These are phyloP conservation scores for Teunomyces aglyptinius DNA, from an alignment of 805 yeast species.

Conservation along the genomic window DNA sequence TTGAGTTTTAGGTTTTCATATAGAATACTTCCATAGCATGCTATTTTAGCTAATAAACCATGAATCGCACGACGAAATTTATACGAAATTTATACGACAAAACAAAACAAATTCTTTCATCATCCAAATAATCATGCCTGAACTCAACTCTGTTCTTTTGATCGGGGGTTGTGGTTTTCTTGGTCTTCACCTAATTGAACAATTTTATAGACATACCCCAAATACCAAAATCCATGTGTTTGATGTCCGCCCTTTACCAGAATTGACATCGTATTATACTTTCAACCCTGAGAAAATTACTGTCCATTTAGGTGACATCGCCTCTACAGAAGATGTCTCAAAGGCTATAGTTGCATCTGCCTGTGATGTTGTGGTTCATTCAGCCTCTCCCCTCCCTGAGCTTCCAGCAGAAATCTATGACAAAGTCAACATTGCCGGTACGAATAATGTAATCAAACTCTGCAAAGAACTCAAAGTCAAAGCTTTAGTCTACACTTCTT, in stretches of 20 bases:
- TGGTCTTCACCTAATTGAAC: conserved; percentile 87
- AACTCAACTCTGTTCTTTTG: conserved; percentile 60
- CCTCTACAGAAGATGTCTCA: conserved; percentile 66
- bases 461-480: conserved; percentile 51
- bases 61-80: conserved; percentile 1
- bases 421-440: conserved; percentile 89
- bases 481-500: conserved; percentile 89
- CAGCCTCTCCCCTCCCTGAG: conserved; percentile 97
- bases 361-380: conserved; percentile 83
- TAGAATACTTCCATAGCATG: not conserved
- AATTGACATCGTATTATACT: conserved; percentile 68
- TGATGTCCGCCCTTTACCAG: conserved; percentile 88
- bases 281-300: conserved; percentile 59
- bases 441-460: conserved; percentile 66
- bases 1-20: conserved; percentile 10
- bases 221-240: conserved; percentile 78
- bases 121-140: conserved; percentile 9
- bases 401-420: conserved; percentile 69
- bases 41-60: not conserved
- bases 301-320: conserved; percentile 80
- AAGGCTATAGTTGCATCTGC: conserved; percentile 56
- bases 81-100: conserved; percentile 1
- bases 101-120: not conserved
- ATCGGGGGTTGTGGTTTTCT: conserved; percentile 97
- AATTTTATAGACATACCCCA: conserved; percentile 65